Base-by-base conservation (phyloP, 2,329 filamentous ascomycete genomes). In the Pseudopithomyces maydicus region DNA sequence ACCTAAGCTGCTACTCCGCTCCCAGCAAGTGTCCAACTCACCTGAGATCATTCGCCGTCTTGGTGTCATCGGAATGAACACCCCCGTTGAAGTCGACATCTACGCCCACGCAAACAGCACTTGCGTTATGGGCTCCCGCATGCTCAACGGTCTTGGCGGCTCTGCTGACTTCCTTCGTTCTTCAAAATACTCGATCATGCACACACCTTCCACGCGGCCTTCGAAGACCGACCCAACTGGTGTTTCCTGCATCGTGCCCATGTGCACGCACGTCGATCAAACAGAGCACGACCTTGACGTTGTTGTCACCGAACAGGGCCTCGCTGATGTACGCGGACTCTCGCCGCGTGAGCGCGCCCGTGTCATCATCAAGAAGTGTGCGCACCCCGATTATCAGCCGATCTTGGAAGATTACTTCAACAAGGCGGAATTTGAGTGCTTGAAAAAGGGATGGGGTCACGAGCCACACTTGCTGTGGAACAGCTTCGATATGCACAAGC, bases 21-120 rank as follows among this genome's bases (percentile, higher is more conserved):
- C 88, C n/a, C 92, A 96, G 80, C 86, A 90, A 73, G 90, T 96
- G 10, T 93, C 90, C 70, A 96, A 96, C 83, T 90, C 88, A 2
- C 92, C 92, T 57, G 92, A 96, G 78, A 92, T 96, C 78, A 96
- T 96, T 80, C 87, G 91, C 54, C 86, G 92, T 23, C 82, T 96
- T 1, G 92, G 92, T 59, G 88, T 92, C 64, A 96, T 97, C 67
- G 92, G 91, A 74, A 96, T 96, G 92, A 96, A 96, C 84, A 96
- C 92, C 0, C 92, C 92, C 20, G 91, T 96, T 45, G 92, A 96
- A 79, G 92, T 96, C 15, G 92, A 96, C 78, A 96, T 96, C 70
- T 96, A 96, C 79, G 92, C 92, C 2, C 92, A 96, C 79, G 92
- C 92, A 68, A 97, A 96, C 85, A 89, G 85, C 59, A 96, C 92